Evolutionary conservation across 1,284 basidiomycete genomes (phyloP), one percentile per base, ranked within the genome.

Genomic region (Veloboletus limbatus): DNA sequence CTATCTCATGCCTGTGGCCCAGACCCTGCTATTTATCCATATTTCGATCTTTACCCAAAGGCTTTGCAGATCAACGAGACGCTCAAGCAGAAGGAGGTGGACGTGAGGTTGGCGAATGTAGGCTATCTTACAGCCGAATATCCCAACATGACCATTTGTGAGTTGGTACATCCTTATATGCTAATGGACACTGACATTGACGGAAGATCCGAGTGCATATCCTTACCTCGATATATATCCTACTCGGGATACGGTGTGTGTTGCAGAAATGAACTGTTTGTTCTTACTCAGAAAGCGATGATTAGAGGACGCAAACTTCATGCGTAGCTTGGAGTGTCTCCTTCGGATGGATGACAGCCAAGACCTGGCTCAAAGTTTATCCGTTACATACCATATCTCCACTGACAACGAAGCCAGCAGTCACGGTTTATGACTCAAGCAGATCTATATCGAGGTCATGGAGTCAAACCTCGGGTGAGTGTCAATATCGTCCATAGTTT

Each of bases 191-290:
- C 40, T 65, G 36, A 65, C 18, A 25, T 30, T 16, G 18, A 16
- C 11, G 17, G 20, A 43, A 74, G 76, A 74, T 52, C 62, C 64
- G 5, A 48, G 63, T 13, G 66, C 66, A 10, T 78, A 79, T 54
- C 75, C 77, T 36, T 50, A 67, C 55, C 64, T 77, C 25, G 69
- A 75, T 38, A 56, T 78, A 22, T 78, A 77, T 52, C 74, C 76
- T 17, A 45, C 38, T n/a, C 36, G 22, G 25, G 32, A 43, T 18
- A 16, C 7, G 48, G 56, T 58, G 18, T 25, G 51, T 54, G 25
- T 39, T 30, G 9, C 13, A 28, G 21, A 36, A 35, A 42, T 24
- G 18, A 38, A 3, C 21, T 9, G 14, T 16, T 31, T 18, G 8
- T 10, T 14, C 16, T 34, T 38, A 17, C 26, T 58, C 37, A 57